phyloP scores from a whole-genome alignment of 140 eudicot species.

The Cichorium intybus region DNA sequence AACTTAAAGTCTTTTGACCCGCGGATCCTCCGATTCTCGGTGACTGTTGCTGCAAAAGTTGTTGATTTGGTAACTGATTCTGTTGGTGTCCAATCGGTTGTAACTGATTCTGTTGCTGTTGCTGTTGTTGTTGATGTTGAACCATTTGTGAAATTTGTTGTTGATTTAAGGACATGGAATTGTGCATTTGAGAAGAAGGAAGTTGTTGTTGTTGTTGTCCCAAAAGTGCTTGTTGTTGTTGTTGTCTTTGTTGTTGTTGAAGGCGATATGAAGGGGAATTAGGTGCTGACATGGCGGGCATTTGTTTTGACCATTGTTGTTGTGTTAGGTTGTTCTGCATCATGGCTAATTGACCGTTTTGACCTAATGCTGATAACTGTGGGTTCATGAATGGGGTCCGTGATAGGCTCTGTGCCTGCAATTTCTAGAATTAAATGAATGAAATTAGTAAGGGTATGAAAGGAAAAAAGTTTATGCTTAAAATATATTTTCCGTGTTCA shows the following conservation, averaged over 20 bases:
- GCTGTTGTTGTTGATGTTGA: conserved; percentile 59
- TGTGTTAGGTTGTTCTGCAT: conserved; percentile 63
- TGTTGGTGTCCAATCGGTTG: conserved; percentile 52
- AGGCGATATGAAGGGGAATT: conserved; percentile 71
- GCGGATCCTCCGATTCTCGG: conserved; percentile 66
- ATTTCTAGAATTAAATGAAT: conserved; percentile 38
- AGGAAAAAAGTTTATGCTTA: neutral
- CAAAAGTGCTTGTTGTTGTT: conserved; percentile 53
- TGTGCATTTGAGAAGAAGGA: conserved; percentile 74
- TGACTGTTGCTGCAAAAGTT: conserved; percentile 62
- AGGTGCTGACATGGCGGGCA: conserved; percentile 74
- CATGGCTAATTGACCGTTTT: conserved; percentile 72
- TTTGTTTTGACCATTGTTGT: conserved; percentile 91
- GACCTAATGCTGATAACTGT: conserved; percentile 62
- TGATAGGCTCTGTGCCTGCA: conserved; percentile 63
- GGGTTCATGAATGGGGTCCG: conserved; percentile 78
- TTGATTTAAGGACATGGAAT: conserved; percentile 50
- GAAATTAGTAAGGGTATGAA: conserved; percentile 17
- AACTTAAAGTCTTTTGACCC: conserved; percentile 78
- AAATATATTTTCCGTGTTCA: conserved; percentile 10
- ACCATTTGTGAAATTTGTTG: conserved; percentile 71
- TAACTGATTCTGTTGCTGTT: conserved; percentile 39
- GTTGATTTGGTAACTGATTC: conserved; percentile 43
- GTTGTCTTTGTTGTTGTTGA: conserved; percentile 63
- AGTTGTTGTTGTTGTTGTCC: conserved; percentile 57